A percentile compares a stretch with the other conserved stretches of the same genome.
Evolutionary conservation across 805 yeast genomes (phyloP).

Genomic region (Saturnispora galanensis): DNA sequence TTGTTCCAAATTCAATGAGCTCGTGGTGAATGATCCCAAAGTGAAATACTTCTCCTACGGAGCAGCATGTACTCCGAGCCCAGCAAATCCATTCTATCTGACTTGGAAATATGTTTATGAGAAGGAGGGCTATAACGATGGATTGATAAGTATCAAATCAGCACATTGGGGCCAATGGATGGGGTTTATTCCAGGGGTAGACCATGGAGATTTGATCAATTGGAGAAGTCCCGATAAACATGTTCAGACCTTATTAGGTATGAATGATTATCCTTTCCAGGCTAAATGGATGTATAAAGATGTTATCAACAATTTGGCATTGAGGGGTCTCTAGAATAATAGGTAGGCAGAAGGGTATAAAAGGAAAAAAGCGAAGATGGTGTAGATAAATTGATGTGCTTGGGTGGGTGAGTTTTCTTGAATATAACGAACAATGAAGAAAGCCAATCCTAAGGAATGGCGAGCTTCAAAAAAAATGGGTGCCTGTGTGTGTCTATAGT

Average conservation of each 20-base stretch:
- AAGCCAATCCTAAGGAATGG: no score
- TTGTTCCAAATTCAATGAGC: slow-evolving; percentile 44
- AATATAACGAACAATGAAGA: no score
- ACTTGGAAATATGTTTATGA: slow-evolving; percentile 55
- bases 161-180: slow-evolving; percentile 76
- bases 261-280: slow-evolving; percentile 32
- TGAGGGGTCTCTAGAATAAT: slow-evolving; percentile 38
- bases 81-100: slow-evolving; percentile 49
- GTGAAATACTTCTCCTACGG: slow-evolving; percentile 81
- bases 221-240: slow-evolving; percentile 54
- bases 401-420: no score
- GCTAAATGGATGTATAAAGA: slow-evolving; percentile 63
- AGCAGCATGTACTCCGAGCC: slow-evolving; percentile 54
- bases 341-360: no score
- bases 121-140: slow-evolving; percentile 62
- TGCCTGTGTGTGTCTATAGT: no score
- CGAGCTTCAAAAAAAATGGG: no score
- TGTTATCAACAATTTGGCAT: slow-evolving; percentile 53
- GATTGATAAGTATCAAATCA: slow-evolving; percentile 70
- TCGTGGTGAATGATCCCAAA: slow-evolving; percentile 42
- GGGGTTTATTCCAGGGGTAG: slow-evolving; percentile 71
- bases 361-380: no score
- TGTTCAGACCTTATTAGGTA: slow-evolving; percentile 24
- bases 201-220: slow-evolving; percentile 79
- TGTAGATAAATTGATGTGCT: no score